Percentiles rank a stretch among this genome's conserved stretches.
phyloP scores from a whole-genome alignment of 2,329 filamentous ascomycete species.

The Fusarium chlamydosporum region DNA sequence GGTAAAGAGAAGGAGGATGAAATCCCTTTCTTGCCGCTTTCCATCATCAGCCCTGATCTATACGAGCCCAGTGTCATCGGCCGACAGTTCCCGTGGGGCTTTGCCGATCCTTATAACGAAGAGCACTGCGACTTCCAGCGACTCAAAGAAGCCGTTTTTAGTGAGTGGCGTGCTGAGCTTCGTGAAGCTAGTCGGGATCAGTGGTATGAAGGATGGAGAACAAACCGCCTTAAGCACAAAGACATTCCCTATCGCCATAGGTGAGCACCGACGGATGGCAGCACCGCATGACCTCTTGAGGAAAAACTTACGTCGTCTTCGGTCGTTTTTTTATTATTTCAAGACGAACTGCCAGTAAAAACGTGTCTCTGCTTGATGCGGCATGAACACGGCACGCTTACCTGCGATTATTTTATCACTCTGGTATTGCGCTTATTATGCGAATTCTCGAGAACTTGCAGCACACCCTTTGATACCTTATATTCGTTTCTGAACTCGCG shows the following conservation, averaged over 20 bases:
- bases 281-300: slow-evolving; percentile 14
- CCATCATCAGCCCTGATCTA: slow-evolving; percentile 92
- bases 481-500: slow-evolving; percentile 39
- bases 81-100: slow-evolving; percentile 95
- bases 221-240: slow-evolving; percentile 72
- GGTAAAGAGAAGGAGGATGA: slow-evolving; percentile 67
- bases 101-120: slow-evolving; percentile 91
- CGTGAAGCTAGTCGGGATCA: slow-evolving; percentile 90
- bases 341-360: slow-evolving; percentile 12
- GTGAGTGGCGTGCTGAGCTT: slow-evolving; percentile 91
- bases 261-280: slow-evolving; percentile 44
- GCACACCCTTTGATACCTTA: slow-evolving; percentile 55
- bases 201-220: slow-evolving; percentile 98
- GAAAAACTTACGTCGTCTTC: slow-evolving; percentile 19
- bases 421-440: slow-evolving; percentile 43
- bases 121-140: slow-evolving; percentile 94
- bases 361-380: slow-evolving; percentile 35
- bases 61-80: slow-evolving; percentile 86
- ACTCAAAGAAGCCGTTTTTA: slow-evolving; percentile 92
- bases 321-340: neutral
- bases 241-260: slow-evolving; percentile 58
- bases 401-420: slow-evolving; percentile 42
- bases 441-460: slow-evolving; percentile 52
- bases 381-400: slow-evolving; percentile 36
- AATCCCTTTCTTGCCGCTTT: slow-evolving; percentile 84